A percentile compares a stretch with the other conserved stretches of the same genome.
These are phyloP conservation scores for Yamadazyma spencermartinsiae DNA, from an alignment of 1,139 yeast species.

Conservation along the genomic window DNA sequence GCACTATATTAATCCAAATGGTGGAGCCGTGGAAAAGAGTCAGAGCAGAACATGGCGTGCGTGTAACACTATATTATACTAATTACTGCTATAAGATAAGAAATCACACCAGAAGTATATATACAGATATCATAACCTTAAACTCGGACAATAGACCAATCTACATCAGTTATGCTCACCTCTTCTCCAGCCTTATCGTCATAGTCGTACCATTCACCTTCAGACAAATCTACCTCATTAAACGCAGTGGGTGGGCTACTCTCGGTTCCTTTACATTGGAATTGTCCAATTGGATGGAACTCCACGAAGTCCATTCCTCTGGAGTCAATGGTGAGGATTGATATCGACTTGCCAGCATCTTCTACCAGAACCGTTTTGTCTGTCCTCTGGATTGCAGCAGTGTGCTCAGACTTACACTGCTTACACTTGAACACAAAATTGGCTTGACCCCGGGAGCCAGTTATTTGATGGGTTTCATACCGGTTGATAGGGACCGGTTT, in stretches of 20 bases:
- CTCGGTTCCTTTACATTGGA: conserved; percentile 59
- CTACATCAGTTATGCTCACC: conserved; percentile 74
- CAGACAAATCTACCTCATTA: conserved; percentile 68
- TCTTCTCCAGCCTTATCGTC: conserved; percentile 83
- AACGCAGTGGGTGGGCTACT: conserved; percentile 55
- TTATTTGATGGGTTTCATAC: conserved; percentile 59
- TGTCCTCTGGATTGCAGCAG: conserved; percentile 40
- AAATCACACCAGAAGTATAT: not conserved
- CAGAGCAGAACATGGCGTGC: too few relatives aligned
- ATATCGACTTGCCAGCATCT: conserved; percentile 32
- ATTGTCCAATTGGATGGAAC: conserved; percentile 69
- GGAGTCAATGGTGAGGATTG: conserved; percentile 71
- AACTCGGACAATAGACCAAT: conserved; percentile 42
- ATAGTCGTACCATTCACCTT: conserved; percentile 92
- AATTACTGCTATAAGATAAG: too few relatives aligned
- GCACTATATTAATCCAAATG: not conserved
- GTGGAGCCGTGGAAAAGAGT: too few relatives aligned
- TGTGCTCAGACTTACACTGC: conserved; percentile 52
- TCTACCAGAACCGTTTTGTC: conserved; percentile 28
- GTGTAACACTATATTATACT: too few relatives aligned
- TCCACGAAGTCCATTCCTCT: conserved; percentile 78
- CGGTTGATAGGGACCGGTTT: conserved; percentile 73
- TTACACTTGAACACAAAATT: conserved; percentile 80
- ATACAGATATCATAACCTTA: too few relatives aligned
- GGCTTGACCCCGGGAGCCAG: conserved; percentile 81